A percentile compares a stretch with the other conserved stretches of the same genome.
These are phyloP conservation scores for Metarhizium brunneum DNA, from an alignment of 2,329 filamentous ascomycete genomes.

Conservation along the genomic window DNA sequence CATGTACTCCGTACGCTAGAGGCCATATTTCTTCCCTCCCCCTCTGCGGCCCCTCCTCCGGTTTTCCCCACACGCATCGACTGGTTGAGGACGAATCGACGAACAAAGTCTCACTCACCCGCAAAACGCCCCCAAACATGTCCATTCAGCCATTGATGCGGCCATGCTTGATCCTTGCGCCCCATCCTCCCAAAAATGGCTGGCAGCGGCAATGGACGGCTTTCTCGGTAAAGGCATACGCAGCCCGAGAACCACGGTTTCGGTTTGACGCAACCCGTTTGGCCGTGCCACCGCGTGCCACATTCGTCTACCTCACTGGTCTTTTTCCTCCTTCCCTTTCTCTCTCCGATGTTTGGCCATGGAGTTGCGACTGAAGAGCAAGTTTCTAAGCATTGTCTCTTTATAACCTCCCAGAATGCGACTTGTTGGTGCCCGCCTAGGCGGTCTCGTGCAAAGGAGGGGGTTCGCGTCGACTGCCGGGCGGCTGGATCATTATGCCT, in stretches of 20 bases:
- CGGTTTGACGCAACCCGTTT: conserved; percentile 9
- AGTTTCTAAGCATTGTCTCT: neutral
- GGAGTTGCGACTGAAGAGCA: neutral
- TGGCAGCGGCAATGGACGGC: conserved; percentile 28
- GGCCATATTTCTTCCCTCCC: too few species aligned
- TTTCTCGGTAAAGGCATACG: conserved; percentile 12
- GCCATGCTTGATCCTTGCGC: neutral
- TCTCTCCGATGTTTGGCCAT: neutral
- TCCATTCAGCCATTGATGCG: neutral
- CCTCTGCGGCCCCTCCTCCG: neutral
- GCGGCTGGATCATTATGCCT: conserved; percentile 45
- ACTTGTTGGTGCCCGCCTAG: conserved; percentile 13
- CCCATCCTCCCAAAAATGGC: conserved; percentile 9
- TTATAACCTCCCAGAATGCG: conserved; percentile 10
- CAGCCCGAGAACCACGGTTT: neutral
- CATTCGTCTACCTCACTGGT: neutral
- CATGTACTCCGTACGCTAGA: too few species aligned
- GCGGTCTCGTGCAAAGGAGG: conserved; percentile 28
- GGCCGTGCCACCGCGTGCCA: conserved; percentile 3
- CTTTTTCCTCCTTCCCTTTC: neutral
- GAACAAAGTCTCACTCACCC: neutral
- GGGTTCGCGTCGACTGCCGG: conserved; percentile 40
- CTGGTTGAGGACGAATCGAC: too few species aligned
- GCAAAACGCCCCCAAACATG: neutral
- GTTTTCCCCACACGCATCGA: neutral